Base-by-base conservation (phyloP, 164 flowering plant species). In the Liquidambar formosana region DNA sequence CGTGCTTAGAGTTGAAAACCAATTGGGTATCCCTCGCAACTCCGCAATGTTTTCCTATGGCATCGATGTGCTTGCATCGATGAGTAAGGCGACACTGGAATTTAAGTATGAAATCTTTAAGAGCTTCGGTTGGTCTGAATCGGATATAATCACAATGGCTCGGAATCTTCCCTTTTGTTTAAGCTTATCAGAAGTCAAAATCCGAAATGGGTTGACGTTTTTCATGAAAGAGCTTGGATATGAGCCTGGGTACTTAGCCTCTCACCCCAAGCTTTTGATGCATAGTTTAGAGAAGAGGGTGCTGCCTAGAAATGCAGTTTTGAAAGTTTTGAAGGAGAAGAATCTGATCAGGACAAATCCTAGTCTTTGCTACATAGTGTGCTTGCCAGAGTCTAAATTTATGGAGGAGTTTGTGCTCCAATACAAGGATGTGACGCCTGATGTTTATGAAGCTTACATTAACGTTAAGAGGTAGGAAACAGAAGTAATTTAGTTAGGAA, bases 71-170 rank as follows among this genome's bases (percentile, higher is more conserved):
- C 8, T 72, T 5, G 25, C 46, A 25, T 66, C 75, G 1, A 0
- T 43, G 16, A 57, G 70, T 52, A 68, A 64, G 10, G 5, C 54
- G 2, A 49, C 49, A 15, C 0, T 77, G n/a, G 67, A 53, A 13
- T 67, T 16, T 3, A 77, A 67, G 49, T 44, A 56, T 43, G 53
- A 43, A 0, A 21, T 77, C 8, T 77, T 54, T 22, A 51, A 66
- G 67, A 67, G 72, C 61, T 77, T 66, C 43, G 80, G 80, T 49
- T 77, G 72, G 77, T 62, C 63, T 19, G 57, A 73, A 1, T 16
- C 25, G 3, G 75, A 73, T 27, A 53, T 70, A 15, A 1, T 58
- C 16, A 48, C 72, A 4, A 21, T 70, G 57, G 45, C 47, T n/a
- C 44, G 48, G 14, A 57, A 41, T 43, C 13, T 9, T 6, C 72